These are phyloP conservation scores for Diaporthe australafricana DNA, from an alignment of 2,329 filamentous ascomycete genomes.

Conservation along the genomic window DNA sequence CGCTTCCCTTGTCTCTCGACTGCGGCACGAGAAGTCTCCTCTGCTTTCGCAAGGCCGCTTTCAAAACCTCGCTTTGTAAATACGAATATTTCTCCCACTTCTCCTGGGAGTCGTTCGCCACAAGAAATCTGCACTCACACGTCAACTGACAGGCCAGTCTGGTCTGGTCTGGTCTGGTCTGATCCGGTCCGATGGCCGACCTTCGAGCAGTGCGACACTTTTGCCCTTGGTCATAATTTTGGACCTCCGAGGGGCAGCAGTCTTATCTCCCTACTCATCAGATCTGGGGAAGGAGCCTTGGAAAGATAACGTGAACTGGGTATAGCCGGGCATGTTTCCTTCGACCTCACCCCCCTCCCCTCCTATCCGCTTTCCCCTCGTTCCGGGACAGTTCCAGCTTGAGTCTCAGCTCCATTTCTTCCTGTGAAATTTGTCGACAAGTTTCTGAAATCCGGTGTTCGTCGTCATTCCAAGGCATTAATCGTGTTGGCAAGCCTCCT, in stretches of 20 bases:
- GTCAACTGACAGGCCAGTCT: neutral
- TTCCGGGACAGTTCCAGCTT: neutral
- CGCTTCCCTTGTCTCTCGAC: neutral
- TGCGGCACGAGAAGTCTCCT: neutral
- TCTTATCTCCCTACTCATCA: neutral
- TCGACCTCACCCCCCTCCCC: neutral
- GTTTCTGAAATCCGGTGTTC: neutral
- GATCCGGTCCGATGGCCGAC: neutral
- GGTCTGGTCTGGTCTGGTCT: neutral
- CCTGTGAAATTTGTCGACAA: neutral
- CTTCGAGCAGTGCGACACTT: no score
- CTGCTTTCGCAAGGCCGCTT: neutral
- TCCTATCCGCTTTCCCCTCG: neutral
- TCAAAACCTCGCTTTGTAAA: neutral
- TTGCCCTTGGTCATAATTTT: neutral
- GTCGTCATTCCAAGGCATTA: neutral
- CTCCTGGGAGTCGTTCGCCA: neutral
- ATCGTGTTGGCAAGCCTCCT: neutral
- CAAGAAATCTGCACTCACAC: neutral
- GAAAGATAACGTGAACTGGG: neutral
- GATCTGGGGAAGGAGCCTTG: neutral
- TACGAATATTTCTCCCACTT: neutral
- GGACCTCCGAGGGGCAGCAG: neutral
- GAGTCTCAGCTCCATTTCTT: neutral
- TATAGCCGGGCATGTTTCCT: neutral